These are phyloP conservation scores for Candolleomyces aberdarensis DNA, from an alignment of 768 basidiomycete species.

Conservation along the genomic window DNA sequence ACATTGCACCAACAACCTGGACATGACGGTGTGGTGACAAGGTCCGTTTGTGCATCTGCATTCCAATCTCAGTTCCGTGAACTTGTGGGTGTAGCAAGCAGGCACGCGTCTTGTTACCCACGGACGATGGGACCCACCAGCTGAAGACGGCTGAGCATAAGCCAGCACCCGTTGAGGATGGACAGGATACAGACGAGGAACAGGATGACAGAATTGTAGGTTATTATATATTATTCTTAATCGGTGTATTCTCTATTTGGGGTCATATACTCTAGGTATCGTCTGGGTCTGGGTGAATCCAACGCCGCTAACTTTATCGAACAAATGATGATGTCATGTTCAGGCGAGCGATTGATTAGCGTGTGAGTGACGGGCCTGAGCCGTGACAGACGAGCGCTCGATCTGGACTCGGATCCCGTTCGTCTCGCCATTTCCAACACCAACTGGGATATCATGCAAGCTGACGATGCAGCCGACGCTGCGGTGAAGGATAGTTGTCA, in stretches of 20 bases:
- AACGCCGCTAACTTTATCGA: neutral
- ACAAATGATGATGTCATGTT: neutral
- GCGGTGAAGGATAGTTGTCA: too few species aligned
- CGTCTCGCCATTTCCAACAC: neutral
- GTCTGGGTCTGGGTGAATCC: too few species aligned
- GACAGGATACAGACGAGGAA: constrained; percentile 25
- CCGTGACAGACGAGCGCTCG: neutral
- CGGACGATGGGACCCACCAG: neutral
- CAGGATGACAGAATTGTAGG: constrained; percentile 32
- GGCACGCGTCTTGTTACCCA: neutral
- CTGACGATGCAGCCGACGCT: too few species aligned
- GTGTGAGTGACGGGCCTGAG: neutral
- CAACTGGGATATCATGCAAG: neutral
- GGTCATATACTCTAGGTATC: too few species aligned
- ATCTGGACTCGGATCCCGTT: neutral
- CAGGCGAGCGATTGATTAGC: neutral
- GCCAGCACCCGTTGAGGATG: neutral
- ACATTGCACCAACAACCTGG: too few species aligned
- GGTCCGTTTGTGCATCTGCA: neutral
- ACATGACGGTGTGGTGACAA: too few species aligned
- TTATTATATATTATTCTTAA: too few species aligned
- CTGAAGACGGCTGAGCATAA: neutral
- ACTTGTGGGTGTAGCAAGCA: neutral
- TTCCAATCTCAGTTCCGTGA: neutral
- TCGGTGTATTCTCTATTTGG: too few species aligned